Evolutionary conservation across 805 yeast genomes (phyloP), one percentile per base, ranked within the genome.

Genomic region (Hanseniaspora taiwanica): DNA sequence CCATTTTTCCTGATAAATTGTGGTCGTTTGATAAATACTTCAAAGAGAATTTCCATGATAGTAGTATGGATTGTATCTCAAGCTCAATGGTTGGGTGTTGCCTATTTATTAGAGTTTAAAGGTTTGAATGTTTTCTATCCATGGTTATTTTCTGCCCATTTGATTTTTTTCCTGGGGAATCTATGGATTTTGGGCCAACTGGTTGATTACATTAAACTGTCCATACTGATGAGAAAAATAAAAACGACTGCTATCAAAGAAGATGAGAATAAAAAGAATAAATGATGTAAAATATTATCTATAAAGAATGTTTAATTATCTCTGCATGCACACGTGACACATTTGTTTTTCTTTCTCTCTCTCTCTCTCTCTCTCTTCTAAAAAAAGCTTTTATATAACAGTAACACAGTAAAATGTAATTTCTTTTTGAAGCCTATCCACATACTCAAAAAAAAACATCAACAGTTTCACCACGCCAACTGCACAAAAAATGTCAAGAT

Each of bases 41-140:
- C 66, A 0, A 12, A 58, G 0, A 63, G 71, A 31, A 44, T 74
- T 1, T 21, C 21, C 7, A 12, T 35, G 3, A 20, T 16, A 16
- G 42, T 55, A 0, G 52, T 74, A 4, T 91, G 98, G 98, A 56
- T 79, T 0, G 40, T 59, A 0, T 61, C 83, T 0, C 96, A 89
- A 58, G 87, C 69, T 0, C 38, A 66, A 3, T 89, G 98, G 98
- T 66, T 89, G 21, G 69, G 58, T 38, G 75, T 71, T 56, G 97
- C 87, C 1, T 89, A 78, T 60, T 63, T 68, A 29, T 64, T 89
- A 35, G 98, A 89, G 58, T 89, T 89, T 49, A 59, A 77, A 35
- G 96, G 96, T 0, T 52, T 60, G 27, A 62, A 71, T 35, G 75
- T 80, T 0, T 84, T 81, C 53, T 72, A 63, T 49, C 74, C 74